phyloP scores from a whole-genome alignment of 805 yeast species.

The Starmerella etchellsii region DNA sequence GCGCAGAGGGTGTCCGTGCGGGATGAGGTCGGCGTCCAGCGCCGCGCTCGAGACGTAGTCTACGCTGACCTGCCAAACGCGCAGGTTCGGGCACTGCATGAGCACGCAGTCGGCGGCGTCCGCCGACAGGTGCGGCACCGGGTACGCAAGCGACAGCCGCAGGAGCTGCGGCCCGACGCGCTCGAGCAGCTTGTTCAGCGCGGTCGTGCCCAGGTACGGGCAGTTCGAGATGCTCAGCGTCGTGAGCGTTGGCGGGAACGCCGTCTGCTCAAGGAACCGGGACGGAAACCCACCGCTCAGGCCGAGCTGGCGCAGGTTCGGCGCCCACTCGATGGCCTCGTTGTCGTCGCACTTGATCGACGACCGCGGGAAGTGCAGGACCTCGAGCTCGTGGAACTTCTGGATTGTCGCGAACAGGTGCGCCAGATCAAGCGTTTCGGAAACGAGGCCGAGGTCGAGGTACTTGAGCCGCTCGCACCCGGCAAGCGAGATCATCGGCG shows the following conservation, averaged over 20 bases:
- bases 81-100: slow-evolving; percentile 61
- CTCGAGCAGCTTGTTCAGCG: slow-evolving; percentile 48
- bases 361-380: slow-evolving; percentile 77
- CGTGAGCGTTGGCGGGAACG: slow-evolving; percentile 61
- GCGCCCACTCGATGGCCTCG: slow-evolving; percentile 62
- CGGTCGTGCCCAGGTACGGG: slow-evolving; percentile 56
- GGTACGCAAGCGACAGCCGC: slow-evolving; percentile 60
- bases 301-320: slow-evolving; percentile 53
- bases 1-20: slow-evolving; percentile 38
- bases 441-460: slow-evolving; percentile 71
- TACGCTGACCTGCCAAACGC: slow-evolving; percentile 53
- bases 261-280: slow-evolving; percentile 54
- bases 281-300: slow-evolving; percentile 84
- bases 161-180: slow-evolving; percentile 55
- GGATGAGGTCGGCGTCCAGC: slow-evolving; percentile 28
- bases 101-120: slow-evolving; percentile 64
- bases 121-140: slow-evolving; percentile 68
- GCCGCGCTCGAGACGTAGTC: slow-evolving; percentile 52
- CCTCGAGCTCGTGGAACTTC: slow-evolving; percentile 48
- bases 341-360: slow-evolving; percentile 49
- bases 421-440: slow-evolving; percentile 75
- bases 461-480: slow-evolving; percentile 51
- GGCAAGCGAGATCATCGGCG: slow-evolving; percentile 72
- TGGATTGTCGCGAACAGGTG: slow-evolving; percentile 67
- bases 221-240: slow-evolving; percentile 76